phyloP scores from a whole-genome alignment of 208 protist genomes.

The Leishmania tarentolae region DNA sequence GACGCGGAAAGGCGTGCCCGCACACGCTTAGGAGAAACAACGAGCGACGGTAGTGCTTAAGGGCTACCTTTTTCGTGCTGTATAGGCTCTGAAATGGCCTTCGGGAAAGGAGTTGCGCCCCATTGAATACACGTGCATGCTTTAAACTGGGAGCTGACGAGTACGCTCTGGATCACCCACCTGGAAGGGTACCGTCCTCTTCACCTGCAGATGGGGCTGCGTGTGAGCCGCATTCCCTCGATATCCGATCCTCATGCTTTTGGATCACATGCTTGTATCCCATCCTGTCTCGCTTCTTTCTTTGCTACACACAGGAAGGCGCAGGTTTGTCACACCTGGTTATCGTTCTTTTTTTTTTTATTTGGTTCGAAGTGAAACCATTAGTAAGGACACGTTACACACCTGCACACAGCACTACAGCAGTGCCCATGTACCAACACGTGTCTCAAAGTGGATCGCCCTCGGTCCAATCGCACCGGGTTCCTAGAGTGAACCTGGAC shows the following conservation, averaged over 20 bases:
- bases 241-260: background rate
- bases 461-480: conserved; percentile 1
- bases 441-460: conserved; percentile 21
- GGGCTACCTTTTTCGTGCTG: background rate
- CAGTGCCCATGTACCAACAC: conserved; percentile 13
- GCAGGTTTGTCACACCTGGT: background rate
- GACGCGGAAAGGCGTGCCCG: background rate
- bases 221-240: background rate
- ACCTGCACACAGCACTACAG: background rate
- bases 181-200: too few relatives aligned
- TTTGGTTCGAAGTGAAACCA: background rate
- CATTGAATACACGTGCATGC: too few relatives aligned
- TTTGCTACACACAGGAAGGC: background rate
- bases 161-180: too few relatives aligned
- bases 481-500: conserved; percentile 38
- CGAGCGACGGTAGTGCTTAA: background rate
- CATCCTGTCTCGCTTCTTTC: background rate
- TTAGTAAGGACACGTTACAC: background rate
- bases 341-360: background rate
- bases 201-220: background rate
- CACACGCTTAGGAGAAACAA: background rate
- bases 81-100: background rate
- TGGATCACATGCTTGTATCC: background rate
- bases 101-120: background rate
- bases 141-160: too few relatives aligned